These are phyloP conservation scores for Cutaneotrichosporon sp. DNA, from an alignment of 1,284 basidiomycete species.

Conservation along the genomic window DNA sequence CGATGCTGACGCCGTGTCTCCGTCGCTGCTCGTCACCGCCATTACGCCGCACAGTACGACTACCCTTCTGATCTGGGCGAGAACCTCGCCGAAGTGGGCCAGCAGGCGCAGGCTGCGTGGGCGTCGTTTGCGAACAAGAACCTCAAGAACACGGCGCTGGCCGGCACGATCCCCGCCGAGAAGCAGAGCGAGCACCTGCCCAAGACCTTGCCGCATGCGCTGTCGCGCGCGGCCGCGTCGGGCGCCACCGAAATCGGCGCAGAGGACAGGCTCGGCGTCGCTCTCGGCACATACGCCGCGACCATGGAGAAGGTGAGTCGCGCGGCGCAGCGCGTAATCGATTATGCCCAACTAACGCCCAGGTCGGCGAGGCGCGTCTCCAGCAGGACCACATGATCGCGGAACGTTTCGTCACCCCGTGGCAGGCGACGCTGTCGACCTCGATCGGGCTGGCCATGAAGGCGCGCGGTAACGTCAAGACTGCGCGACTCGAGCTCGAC, in stretches of 20 bases:
- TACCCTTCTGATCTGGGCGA: conserved; percentile 60
- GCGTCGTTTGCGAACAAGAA: conserved; percentile 80
- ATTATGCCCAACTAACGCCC: conserved; percentile 7
- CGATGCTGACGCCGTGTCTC: too few relatives aligned
- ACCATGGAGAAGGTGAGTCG: conserved; percentile 67
- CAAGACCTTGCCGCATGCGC: conserved; percentile 94
- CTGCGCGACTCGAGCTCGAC: conserved; percentile 72
- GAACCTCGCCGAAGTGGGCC: conserved; percentile 52
- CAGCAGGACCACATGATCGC: conserved; percentile 74
- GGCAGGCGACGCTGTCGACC: conserved; percentile 78
- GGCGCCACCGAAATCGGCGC: conserved; percentile 60
- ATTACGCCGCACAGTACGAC: conserved; percentile 57
- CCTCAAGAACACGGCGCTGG: conserved; percentile 82
- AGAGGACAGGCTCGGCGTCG: conserved; percentile 67
- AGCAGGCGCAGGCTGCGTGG: conserved; percentile 70
- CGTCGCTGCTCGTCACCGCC: not conserved
- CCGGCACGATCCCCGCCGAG: conserved; percentile 59
- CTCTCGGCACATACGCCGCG: conserved; percentile 69
- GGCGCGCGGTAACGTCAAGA: conserved; percentile 78
- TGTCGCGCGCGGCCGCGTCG: conserved; percentile 70
- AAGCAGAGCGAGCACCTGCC: conserved; percentile 49
- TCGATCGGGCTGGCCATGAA: conserved; percentile 82
- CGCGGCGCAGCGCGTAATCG: not conserved
- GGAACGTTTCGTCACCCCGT: conserved; percentile 76
- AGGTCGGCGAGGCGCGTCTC: conserved; percentile 74